These are phyloP conservation scores for Sanguinoderma infundibulare DNA, from an alignment of 1,284 basidiomycete species.

Conservation along the genomic window DNA sequence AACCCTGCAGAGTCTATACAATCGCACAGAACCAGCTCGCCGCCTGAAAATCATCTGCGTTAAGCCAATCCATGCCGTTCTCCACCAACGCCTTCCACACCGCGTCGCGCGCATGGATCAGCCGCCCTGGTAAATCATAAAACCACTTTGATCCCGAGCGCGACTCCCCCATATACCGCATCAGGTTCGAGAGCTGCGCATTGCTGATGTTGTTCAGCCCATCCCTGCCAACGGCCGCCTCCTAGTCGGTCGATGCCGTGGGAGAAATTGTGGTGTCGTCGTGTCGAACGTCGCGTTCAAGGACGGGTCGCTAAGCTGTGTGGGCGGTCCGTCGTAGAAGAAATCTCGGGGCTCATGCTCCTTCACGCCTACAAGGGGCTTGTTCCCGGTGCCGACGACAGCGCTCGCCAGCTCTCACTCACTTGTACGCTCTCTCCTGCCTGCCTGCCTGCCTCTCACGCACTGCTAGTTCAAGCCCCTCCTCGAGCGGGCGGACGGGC, in stretches of 20 bases:
- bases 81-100: slow-evolving; percentile 48
- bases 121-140: slow-evolving; percentile 58
- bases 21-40: slow-evolving; percentile 48
- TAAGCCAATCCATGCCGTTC: slow-evolving; percentile 56
- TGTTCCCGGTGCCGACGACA: slow-evolving; percentile 58
- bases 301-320: slow-evolving; percentile 41
- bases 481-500: no score
- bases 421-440: no score
- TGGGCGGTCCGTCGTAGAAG: slow-evolving; percentile 59
- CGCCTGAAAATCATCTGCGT: slow-evolving; percentile 56
- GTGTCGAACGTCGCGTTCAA: slow-evolving; percentile 46
- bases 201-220: slow-evolving; percentile 50
- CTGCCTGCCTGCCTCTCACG: no score
- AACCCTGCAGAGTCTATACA: no score
- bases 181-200: slow-evolving; percentile 41
- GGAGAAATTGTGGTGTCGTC: slow-evolving; percentile 49
- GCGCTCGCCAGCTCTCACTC: no score
- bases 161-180: slow-evolving; percentile 47
- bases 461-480: no score
- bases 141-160: slow-evolving; percentile 52
- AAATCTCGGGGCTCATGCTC: slow-evolving; percentile 50
- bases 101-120: slow-evolving; percentile 46
- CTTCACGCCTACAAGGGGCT: slow-evolving; percentile 53
- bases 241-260: slow-evolving; percentile 55
- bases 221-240: slow-evolving; percentile 48